These are phyloP conservation scores for Nematocida major DNA, from an alignment of 371 early-diverging fungal genomes.

Conservation along the genomic window DNA sequence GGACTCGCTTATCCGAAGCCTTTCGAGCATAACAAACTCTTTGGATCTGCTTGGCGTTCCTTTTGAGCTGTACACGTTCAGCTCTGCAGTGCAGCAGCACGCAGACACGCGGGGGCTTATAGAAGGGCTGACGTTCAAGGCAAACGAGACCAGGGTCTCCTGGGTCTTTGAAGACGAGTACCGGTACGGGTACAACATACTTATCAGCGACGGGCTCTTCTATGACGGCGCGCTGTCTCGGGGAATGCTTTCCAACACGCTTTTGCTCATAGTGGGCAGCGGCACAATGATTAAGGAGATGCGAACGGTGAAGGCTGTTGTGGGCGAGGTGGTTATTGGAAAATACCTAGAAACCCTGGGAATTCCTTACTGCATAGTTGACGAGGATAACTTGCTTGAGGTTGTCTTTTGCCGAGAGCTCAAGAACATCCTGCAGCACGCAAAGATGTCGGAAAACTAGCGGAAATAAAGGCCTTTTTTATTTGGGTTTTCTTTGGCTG, in stretches of 20 bases:
- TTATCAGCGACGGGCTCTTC: conserved; percentile 47
- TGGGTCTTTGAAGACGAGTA: conserved; percentile 42
- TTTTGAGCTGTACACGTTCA: conserved; percentile 60
- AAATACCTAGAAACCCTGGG: conserved; percentile 43
- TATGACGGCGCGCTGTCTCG: conserved; percentile 20
- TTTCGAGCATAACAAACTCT: conserved; percentile 38
- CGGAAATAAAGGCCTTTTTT: background rate
- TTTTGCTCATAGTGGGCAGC: conserved; percentile 28
- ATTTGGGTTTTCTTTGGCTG: background rate
- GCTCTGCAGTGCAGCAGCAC: conserved; percentile 38
- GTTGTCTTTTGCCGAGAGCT: conserved; percentile 30
- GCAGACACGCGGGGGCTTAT: conserved; percentile 17
- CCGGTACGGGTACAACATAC: conserved; percentile 27
- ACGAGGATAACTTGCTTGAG: conserved; percentile 19
- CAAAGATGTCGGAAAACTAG: background rate
- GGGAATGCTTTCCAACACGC: conserved; percentile 30
- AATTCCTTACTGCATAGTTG: conserved; percentile 51
- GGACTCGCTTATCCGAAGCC: conserved; percentile 49
- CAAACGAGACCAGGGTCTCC: conserved; percentile 36
- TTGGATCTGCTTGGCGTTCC: conserved; percentile 58
- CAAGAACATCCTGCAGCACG: conserved; percentile 30
- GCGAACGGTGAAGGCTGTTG: conserved; percentile 43
- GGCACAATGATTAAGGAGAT: conserved; percentile 39
- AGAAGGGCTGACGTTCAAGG: conserved; percentile 35
- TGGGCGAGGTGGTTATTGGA: conserved; percentile 42